Base-by-base conservation (phyloP, 129 eudicot species). In the Smallanthus sonchifolius region DNA sequence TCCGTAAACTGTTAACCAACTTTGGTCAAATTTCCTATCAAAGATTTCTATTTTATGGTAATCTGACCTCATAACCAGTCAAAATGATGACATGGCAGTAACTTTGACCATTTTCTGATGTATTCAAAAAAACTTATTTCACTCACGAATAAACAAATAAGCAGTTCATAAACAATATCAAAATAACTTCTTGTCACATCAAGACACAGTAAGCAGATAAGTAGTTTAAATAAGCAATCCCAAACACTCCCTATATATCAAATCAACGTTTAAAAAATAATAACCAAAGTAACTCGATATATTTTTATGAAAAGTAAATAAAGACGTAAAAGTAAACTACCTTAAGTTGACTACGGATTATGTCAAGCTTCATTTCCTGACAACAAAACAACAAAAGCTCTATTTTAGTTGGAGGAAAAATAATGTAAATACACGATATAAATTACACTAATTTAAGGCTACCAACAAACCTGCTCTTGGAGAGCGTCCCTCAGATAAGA, bases 291-390 rank as follows among this genome's bases (percentile, higher is more conserved):
- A 39, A 24, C n/a, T 67, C 13, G 39, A 13, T 9, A 19, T 44
- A 70, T 79, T 37, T 78, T 68, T 8, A 30, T 1, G 39, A 38
- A 13, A 69, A 69, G 14, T 43, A 52, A 35, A 65, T 42, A 34
- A 75, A 44, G 5, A 51, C 67, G 77, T 24, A 11, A 44, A 30
- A 67, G 57, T 2, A 34, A 37, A 35, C 67, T 81, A 91, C 99
- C 92, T 86, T 97, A 70, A 94, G 84, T 79, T 88, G 97, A 74
- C 75, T 77, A 47, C 96, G 93, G 54, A 87, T 77, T 60, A 86
- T 85, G 15, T 87, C 96, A 77, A 91, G 88, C 77, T 94, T 94
- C 71, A 70, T 67, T 77, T 86, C 99, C 99, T 94, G 82, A 42
- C 17, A 84, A 80, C 43, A 65, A 68, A 65, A 81, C 36, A 70